Percentiles rank a stretch among this genome's conserved stretches.
phyloP scores from a whole-genome alignment of 2,329 filamentous ascomycete species.

The Apiospora malaysiana region DNA sequence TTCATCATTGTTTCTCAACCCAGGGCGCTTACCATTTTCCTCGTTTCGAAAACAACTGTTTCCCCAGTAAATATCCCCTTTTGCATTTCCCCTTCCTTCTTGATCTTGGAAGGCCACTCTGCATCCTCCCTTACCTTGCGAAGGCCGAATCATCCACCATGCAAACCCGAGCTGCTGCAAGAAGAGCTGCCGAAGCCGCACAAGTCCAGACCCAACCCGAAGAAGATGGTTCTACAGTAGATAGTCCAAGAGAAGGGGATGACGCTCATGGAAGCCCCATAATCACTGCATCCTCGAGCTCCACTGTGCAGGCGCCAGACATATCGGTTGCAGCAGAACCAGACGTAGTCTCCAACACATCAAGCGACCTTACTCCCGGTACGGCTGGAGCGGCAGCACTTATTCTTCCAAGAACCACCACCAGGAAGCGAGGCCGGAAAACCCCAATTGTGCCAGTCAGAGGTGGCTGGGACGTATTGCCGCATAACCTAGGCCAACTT shows the following conservation, averaged over 20 bases:
- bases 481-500: slow-evolving; percentile 20
- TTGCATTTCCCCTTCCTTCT: neutral
- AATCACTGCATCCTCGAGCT: neutral
- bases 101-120: neutral
- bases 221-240: neutral
- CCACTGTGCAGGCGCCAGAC: neutral
- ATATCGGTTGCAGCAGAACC: neutral
- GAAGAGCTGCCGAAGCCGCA: slow-evolving; percentile 13
- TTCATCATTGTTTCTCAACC: no score
- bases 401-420: neutral
- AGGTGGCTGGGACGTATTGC: slow-evolving; percentile 22
- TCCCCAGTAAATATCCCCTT: neutral
- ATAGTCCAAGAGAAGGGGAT: neutral
- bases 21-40: neutral
- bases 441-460: slow-evolving; percentile 15
- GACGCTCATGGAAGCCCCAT: neutral
- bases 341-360: neutral
- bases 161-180: slow-evolving; percentile 19
- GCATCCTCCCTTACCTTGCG: neutral
- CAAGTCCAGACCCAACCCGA: neutral
- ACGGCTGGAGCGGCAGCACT: neutral
- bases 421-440: slow-evolving; percentile 3
- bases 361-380: neutral
- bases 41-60: neutral
- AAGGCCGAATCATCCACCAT: neutral